These are phyloP conservation scores for Helotiales sp. DNA, from an alignment of 2,329 filamentous ascomycete genomes.

Conservation along the genomic window DNA sequence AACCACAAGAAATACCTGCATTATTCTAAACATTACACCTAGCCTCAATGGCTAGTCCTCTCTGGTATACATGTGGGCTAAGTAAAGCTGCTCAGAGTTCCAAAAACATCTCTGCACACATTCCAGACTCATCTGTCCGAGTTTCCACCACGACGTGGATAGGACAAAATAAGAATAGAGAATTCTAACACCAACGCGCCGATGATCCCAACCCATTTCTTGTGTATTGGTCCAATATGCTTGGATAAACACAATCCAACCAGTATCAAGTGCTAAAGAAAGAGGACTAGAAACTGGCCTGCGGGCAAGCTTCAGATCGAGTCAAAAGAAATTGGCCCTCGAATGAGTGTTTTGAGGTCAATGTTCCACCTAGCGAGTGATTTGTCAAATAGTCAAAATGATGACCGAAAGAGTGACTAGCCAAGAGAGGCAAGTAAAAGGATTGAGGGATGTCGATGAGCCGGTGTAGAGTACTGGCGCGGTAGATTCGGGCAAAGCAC, in stretches of 20 bases:
- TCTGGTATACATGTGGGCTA: conserved; percentile 11
- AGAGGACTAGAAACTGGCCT: not conserved
- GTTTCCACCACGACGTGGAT: not conserved
- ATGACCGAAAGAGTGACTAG: conserved; percentile 3
- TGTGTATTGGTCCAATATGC: conserved; percentile 4
- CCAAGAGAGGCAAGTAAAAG: not conserved
- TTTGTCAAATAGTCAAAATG: conserved; percentile 2
- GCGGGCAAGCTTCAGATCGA: conserved; percentile 2
- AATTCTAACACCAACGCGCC: conserved; percentile 15
- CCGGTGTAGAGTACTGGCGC: conserved; percentile 14
- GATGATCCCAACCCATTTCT: conserved; percentile 6
- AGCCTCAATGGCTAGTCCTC: conserved; percentile 7
- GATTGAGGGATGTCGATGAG: not conserved
- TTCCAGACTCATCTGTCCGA: conserved; percentile 14
- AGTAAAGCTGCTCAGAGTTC: conserved; percentile 19
- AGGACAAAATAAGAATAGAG: not conserved
- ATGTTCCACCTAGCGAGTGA: too few relatives aligned
- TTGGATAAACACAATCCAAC: conserved; percentile 1
- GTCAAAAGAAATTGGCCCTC: too few relatives aligned
- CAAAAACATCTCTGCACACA: conserved; percentile 23
- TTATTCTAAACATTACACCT: conserved; percentile 7
- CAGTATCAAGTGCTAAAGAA: conserved; percentile 6
- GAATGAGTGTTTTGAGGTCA: too few relatives aligned
- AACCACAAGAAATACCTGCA: not conserved
- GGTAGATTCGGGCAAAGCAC: conserved; percentile 9